Base-by-base conservation (phyloP, 495 filamentous ascomycete species). In the Hypoxylon lienhwacheense region DNA sequence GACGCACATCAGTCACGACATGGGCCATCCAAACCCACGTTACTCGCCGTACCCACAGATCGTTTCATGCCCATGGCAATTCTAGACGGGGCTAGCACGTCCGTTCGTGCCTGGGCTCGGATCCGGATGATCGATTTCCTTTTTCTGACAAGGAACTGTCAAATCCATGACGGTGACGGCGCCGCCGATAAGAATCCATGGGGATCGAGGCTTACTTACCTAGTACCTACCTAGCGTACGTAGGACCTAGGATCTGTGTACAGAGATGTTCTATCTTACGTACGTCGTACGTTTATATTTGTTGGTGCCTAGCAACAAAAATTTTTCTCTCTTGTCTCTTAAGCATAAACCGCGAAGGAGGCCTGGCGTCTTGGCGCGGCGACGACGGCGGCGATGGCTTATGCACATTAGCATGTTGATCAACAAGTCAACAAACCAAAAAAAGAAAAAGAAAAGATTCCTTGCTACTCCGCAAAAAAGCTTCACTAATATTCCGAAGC, bases 31-130 rank as follows among this genome's bases (percentile, higher is more conserved):
- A 40, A 3, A 19, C 17, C 36, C 4, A 22, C n/a, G 20, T 31
- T 35, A 15, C 44, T 11, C 36, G 21, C 35, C 5, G 22, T 47
- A 44, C 20, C 45, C 53, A 56, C 53, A 37, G 32, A 31, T 22
- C 45, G 45, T 49, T 56, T 56, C 53, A 49, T 29, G 37, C 36
- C 28, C 35, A 35, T 37, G 37, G 39, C 14, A 8, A 25, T 21
- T 7, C 37, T 12, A 14, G 21, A 20, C 6, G 0, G 8, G 2
- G 5, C n/a, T 24, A 15, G 6, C 37, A 25, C n/a, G 37, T n/a
- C n/a, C n/a, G 8, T 25, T 25, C 37, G 12, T 41, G 4, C 17
- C 17, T 11, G 17, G 35, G 35, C 37, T 25, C n/a, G 15, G 33
- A 31, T 17, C 51, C 19, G 34, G 41, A 17, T 14, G 34, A 25